Evolutionary conservation across 352 stramenopile genomes (phyloP).

Genomic region (Phytophthora palmivora): DNA sequence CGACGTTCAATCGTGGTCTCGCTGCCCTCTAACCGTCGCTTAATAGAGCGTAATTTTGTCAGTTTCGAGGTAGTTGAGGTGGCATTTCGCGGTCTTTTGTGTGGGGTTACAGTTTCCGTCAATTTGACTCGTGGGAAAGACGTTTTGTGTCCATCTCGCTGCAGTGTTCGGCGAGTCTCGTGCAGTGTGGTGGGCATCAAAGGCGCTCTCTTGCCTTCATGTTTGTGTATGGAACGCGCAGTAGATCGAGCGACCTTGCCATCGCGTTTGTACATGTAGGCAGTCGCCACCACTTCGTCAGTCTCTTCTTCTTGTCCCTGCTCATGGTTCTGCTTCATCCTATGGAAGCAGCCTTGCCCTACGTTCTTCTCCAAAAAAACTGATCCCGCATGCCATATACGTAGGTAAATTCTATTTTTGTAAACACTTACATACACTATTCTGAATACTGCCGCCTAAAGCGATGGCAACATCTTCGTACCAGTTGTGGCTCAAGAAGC

Average conservation of each 20-base stretch:
- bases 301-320: too few species aligned
- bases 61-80: background rate
- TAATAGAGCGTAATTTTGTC: conserved; percentile 3
- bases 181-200: background rate
- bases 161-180: background rate
- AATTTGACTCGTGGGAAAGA: background rate
- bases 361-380: conserved; percentile 4
- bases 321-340: too few species aligned
- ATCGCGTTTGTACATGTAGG: conserved; percentile 24
- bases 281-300: conserved; percentile 5
- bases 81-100: background rate
- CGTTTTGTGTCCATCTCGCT: conserved; percentile 1
- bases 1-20: background rate
- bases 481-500: conserved; percentile 51
- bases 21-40: conserved; percentile 7
- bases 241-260: background rate
- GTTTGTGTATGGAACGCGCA: background rate
- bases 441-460: too few species aligned
- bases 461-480: conserved; percentile 40
- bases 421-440: too few species aligned
- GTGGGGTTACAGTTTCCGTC: background rate
- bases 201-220: background rate
- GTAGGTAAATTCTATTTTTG: too few species aligned
- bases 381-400: too few species aligned
- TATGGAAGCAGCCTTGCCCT: too few species aligned